phyloP scores from a whole-genome alignment of 202 grass and related monocot genomes.

The Panicum virgatum region DNA sequence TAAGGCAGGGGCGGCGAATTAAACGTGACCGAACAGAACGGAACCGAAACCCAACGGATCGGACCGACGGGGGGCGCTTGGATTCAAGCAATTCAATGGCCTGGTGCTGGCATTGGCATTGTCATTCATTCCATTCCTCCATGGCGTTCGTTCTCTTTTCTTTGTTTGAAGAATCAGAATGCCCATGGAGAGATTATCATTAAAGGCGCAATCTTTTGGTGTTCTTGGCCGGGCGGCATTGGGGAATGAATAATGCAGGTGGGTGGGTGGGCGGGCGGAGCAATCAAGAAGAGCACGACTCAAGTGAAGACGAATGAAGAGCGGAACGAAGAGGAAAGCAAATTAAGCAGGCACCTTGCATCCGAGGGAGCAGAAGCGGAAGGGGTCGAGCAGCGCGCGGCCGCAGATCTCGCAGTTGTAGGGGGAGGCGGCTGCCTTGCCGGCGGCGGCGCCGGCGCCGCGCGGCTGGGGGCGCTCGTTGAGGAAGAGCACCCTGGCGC shows the following conservation, averaged over 20 bases:
- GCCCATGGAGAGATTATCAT: neutral
- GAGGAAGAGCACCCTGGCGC: slow-evolving; percentile 86
- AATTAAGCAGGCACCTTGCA: slow-evolving; percentile 56
- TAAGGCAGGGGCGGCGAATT: slow-evolving; percentile 17
- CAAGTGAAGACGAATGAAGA: neutral
- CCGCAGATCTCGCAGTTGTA: slow-evolving; percentile 91
- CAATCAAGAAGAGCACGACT: neutral
- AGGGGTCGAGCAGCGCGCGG: slow-evolving; percentile 82
- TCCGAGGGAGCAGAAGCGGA: slow-evolving; percentile 93
- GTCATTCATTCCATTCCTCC: neutral
- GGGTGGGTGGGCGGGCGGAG: neutral
- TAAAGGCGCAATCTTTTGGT: slow-evolving; percentile 13
- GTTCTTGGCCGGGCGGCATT: neutral
- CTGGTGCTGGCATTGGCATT: neutral
- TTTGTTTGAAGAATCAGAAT: neutral
- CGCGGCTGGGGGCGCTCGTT: slow-evolving; percentile 91
- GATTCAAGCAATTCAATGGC: neutral
- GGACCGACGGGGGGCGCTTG: neutral
- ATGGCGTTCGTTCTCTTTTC: neutral
- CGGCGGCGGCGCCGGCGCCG: slow-evolving; percentile 57
- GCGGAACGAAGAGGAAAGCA: neutral
- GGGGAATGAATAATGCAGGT: neutral
- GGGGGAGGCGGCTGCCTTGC: slow-evolving; percentile 53
- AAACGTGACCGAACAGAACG: slow-evolving; percentile 41
- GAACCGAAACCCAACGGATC: neutral